Conservation (phyloP, 805 yeast genomes). For the Isabelozyma heimii region DNA sequence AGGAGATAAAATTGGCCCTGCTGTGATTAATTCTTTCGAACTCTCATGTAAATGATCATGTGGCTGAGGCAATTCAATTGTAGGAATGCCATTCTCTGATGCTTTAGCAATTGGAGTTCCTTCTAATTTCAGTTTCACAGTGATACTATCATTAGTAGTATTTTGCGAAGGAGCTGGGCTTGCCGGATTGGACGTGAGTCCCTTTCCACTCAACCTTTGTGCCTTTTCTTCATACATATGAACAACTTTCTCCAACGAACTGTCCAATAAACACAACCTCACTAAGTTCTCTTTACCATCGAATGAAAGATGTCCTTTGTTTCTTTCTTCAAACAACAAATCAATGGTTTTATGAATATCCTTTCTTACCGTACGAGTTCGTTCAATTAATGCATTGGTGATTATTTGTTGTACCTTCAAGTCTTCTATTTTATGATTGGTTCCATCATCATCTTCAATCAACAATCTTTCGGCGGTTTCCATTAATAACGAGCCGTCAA, state of each 20-base stretch:
- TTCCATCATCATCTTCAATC: constrained; percentile 32
- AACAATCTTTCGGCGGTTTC: constrained; percentile 70
- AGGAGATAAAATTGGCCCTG: constrained; percentile 55
- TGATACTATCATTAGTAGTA: not conserved
- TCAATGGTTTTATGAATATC: constrained; percentile 55
- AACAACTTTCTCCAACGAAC: constrained; percentile 51
- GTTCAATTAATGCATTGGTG: constrained; percentile 48
- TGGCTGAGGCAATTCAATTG: not conserved
- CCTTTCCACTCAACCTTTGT: constrained; percentile 2
- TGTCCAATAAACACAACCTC: constrained; percentile 53
- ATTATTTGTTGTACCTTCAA: constrained; percentile 42
- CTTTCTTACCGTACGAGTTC: constrained; percentile 47
- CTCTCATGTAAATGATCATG: constrained; percentile 44
- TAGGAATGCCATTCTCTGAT: not conserved
- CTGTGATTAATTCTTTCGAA: constrained; percentile 47
- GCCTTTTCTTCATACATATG: constrained; percentile 48
- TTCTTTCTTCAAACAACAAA: constrained; percentile 45
- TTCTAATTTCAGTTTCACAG: not conserved
- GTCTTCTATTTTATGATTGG: constrained; percentile 28
- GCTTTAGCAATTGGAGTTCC: not conserved
- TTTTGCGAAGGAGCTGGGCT: not conserved
- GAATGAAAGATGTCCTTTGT: constrained; percentile 44
- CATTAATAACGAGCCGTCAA: constrained; percentile 72
- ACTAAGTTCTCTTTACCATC: constrained; percentile 56
- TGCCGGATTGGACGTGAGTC: not conserved